Evolutionary conservation across 2,329 filamentous ascomycete genomes (phyloP), one percentile per base, ranked within the genome.

Genomic region (Sclerotinia borealis): DNA sequence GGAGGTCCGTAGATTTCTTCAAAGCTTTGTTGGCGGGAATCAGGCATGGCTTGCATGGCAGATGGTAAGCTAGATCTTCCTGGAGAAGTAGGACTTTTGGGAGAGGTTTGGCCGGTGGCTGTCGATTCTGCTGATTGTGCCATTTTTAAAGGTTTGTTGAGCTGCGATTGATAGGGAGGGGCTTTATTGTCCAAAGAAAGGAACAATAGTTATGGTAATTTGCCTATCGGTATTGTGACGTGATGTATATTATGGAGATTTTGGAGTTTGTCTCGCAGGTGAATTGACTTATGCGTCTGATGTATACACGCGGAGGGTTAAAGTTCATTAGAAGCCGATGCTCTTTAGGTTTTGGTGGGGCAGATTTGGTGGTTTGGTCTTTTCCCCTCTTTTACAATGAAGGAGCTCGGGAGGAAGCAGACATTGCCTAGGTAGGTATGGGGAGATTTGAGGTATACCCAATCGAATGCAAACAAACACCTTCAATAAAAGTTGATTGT

Each of bases 1-100:
- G 95, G 95, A 54, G 93, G 92, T 17, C 93, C 95, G 78, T 99
- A 99, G 76, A 98, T 96, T 83, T 99, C 95, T 79, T 99, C 95
- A 75, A 97, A 98, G 75, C 90, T 95, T 81, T 99, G 95, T 79
- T 91, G 87, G 73, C 93, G 90, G 70, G 90, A 86, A 74, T 88
- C 85, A 54, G 85, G 85, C 80, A 88, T 85, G 67, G 85, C 83
- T 77, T 86, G 84, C 80, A 88, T 82, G 73, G 61, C 69, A 64
- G 60, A 62, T 39, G 60, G 50, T 34, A 61, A 34, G 37, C 48
- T 61, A n/a, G 59, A 61, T 36, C 60, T 37, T 19, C 31, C 47
- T 39, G 60, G 50, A 39, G 60, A 62, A 3, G 60, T 58, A 45
- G 60, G 60, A 58, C n/a, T 48, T 22, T 36, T 22, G 27, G 60